phyloP scores from a whole-genome alignment of 2,329 filamentous ascomycete genomes.

The Ascochyta koolunga region DNA sequence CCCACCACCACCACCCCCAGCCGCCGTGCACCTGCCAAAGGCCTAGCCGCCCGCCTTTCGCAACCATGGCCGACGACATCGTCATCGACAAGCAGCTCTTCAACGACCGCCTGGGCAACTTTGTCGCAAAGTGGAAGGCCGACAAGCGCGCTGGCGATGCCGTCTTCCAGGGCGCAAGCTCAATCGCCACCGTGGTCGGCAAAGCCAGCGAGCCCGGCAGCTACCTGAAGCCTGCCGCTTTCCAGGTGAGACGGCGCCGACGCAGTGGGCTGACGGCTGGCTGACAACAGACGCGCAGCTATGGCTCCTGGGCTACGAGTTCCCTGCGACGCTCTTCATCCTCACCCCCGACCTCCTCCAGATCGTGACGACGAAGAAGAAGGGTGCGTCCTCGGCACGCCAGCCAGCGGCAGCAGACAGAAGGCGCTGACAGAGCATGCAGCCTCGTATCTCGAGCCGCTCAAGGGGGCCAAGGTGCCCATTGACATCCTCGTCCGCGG shows the following conservation, averaged over 20 bases:
- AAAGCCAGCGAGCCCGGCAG: constrained; percentile 82
- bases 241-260: constrained; percentile 71
- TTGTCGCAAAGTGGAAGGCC: constrained; percentile 92
- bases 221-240: constrained; percentile 94
- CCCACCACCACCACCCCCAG: constrained; percentile 15
- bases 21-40: constrained; percentile 28
- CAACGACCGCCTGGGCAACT: constrained; percentile 87
- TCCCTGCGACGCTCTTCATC: constrained; percentile 92
- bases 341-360: constrained; percentile 88
- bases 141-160: constrained; percentile 88
- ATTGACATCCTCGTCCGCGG: constrained; percentile 90
- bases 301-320: constrained; percentile 98
- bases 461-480: constrained; percentile 90
- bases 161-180: constrained; percentile 83
- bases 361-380: constrained; percentile 95
- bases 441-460: constrained; percentile 91
- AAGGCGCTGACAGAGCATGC: constrained; percentile 45
- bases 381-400: constrained; percentile 66
- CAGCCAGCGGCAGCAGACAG: no score
- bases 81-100: constrained; percentile 94
- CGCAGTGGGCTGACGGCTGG: constrained; percentile 21
- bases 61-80: constrained; percentile 71
- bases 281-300: constrained; percentile 65
- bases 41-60: constrained; percentile 27
- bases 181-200: constrained; percentile 89